Evolutionary conservation across 305 asterid species (phyloP), one percentile per base, ranked within the genome.

Genomic region (Fraxinus nigra): DNA sequence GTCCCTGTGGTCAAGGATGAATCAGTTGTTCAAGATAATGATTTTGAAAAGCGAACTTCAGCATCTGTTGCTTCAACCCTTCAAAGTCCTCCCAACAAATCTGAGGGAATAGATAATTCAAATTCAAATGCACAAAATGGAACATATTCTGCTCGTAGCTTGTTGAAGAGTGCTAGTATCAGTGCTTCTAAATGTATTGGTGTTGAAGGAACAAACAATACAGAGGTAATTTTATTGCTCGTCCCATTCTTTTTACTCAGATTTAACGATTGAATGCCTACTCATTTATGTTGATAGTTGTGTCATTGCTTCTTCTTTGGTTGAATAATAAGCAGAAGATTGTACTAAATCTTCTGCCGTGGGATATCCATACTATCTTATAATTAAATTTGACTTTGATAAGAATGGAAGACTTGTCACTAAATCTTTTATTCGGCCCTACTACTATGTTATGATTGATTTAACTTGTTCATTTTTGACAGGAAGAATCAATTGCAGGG

Each of bases 111-210:
- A 54, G 92, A 85, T 30, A 75, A 79, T 75, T 20, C 77, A 11
- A 84, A 85, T 48, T 87, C 84, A 37, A 80, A 63, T 83, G 76
- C 73, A 37, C 86, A 84, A 86, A 86, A 85, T 81, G 93, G 87
- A 63, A 86, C 85, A 72, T 84, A 72, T 75, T 86, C 83, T 63
- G 92, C 93, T 83, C 98, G 97, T 70, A 90, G 99, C 91, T 89
- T 96, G 93, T 89, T 94, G 84, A 96, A 96, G 93, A 96, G 99
- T 84, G 96, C 97, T 77, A 96, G 99, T 80, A 96, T 94, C 80
- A 96, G 99, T 79, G 99, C 89, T 56, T 96, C 99, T 35, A 93
- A 94, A 86, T 96, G 99, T 38, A 81, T 96, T 0, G 98, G 87
- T 59, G 98, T 90, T 75, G 89, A 94, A 89, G 84, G 59, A 14